Percentiles rank a stretch among this genome's conserved stretches.
Conservation (phyloP, 345 rosid genomes). For the Eucalyptus grandis region DNA sequence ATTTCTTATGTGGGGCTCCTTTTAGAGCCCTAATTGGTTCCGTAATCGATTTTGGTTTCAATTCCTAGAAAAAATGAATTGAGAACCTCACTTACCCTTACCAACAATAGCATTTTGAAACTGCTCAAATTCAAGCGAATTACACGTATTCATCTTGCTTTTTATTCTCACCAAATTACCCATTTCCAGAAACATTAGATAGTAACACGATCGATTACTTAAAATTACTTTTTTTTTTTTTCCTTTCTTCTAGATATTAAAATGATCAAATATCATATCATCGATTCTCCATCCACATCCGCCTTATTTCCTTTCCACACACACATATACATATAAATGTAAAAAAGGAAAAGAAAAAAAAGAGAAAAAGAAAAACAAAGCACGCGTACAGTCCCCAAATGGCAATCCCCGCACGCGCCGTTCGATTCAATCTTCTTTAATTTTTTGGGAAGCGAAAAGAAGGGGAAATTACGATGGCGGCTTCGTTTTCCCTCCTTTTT, state of each 20-base stretch:
- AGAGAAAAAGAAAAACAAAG: neutral
- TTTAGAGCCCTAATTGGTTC: too few species aligned
- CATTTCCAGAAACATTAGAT: too few species aligned
- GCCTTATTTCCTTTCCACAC: neutral
- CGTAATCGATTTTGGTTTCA: too few species aligned
- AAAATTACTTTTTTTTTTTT: too few species aligned
- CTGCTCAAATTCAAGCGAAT: too few species aligned
- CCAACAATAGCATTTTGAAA: too few species aligned
- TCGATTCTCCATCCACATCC: neutral
- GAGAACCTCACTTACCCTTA: fast-evolving
- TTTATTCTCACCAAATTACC: too few species aligned
- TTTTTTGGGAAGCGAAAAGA: neutral
- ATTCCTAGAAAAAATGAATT: fast-evolving
- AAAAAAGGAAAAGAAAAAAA: too few species aligned
- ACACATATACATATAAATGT: neutral
- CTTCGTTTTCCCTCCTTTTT: neutral
- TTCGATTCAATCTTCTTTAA: neutral
- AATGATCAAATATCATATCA: neutral
- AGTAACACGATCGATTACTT: fast-evolving
- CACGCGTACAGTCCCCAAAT: neutral
- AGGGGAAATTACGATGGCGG: neutral
- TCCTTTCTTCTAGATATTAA: neutral
- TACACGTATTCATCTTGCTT: too few species aligned
- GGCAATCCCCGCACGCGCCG: neutral
- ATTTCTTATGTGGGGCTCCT: too few species aligned